Conservation (phyloP, 352 stramenopile genomes). For the Lagenidium sp. region DNA sequence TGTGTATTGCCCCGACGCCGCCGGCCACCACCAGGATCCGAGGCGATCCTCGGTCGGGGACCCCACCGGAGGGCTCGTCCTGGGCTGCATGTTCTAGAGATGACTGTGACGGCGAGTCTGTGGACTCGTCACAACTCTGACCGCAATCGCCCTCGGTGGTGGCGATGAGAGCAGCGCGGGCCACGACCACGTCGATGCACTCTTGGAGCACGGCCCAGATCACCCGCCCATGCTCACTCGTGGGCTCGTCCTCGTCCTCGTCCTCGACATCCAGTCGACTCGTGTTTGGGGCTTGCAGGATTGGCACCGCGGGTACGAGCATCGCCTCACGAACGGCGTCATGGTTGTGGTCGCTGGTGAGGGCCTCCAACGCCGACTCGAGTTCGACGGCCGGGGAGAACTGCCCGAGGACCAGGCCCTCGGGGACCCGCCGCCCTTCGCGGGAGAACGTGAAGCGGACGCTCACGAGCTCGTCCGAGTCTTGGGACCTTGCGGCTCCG, state of each 20-base stretch:
- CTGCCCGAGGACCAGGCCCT: constrained; percentile 11
- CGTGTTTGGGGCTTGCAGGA: constrained; percentile 1
- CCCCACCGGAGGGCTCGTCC: no score
- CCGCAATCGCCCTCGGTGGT: no score
- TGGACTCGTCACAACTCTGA: no score
- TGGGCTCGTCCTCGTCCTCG: constrained; percentile 1
- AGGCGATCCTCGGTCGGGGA: no score
- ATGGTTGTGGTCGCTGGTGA: constrained; percentile 6
- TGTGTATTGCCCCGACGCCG: no score
- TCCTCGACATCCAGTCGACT: constrained; percentile 6
- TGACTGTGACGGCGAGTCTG: no score
- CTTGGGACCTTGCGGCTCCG: background rate
- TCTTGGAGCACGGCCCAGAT: constrained; percentile 17
- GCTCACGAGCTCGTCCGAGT: constrained; percentile 23
- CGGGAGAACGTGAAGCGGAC: constrained; percentile 54
- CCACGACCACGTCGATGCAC: constrained; percentile 19
- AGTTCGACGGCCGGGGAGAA: constrained; percentile 51
- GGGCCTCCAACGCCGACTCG: constrained; percentile 31
- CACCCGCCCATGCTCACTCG: no score
- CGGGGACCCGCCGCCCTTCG: constrained; percentile 8
- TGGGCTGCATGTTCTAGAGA: no score
- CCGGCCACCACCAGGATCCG: no score
- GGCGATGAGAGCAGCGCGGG: no score
- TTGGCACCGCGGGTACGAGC: background rate
- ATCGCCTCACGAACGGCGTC: constrained; percentile 1